A percentile compares a stretch with the other conserved stretches of the same genome.
These are phyloP conservation scores for Solanum sejunctum DNA, from an alignment of 257 asterid genomes.

Conservation along the genomic window DNA sequence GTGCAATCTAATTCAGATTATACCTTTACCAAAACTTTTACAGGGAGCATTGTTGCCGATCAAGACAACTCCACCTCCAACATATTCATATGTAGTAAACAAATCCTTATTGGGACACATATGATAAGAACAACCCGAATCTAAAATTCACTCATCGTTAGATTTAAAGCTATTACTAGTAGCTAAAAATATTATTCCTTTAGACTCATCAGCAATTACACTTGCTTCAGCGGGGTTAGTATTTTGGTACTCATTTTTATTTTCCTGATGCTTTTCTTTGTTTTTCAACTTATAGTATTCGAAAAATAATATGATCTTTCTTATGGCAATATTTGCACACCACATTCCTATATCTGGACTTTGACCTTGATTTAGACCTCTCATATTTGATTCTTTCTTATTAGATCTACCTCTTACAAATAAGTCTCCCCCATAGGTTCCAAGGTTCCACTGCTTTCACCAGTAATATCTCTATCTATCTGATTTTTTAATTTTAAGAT, in stretches of 20 bases:
- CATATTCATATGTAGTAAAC: background rate
- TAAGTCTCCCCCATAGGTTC: background rate
- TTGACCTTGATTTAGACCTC: background rate
- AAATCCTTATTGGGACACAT: background rate
- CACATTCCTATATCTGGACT: background rate
- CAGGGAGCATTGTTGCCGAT: background rate
- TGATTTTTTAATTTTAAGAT: too few species aligned
- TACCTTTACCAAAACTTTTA: background rate
- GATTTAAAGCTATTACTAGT: background rate
- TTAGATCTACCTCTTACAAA: background rate
- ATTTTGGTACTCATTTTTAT: background rate
- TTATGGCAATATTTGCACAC: background rate
- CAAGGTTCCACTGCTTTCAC: too few species aligned
- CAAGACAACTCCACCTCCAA: background rate
- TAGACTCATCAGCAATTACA: background rate
- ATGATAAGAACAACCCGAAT: background rate
- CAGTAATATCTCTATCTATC: background rate
- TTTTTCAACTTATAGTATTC: background rate
- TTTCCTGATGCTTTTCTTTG: background rate
- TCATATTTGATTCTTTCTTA: background rate
- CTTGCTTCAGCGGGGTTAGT: background rate
- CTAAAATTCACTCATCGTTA: too few species aligned
- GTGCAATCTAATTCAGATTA: background rate
- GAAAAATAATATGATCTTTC: too few species aligned
- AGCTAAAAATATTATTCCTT: background rate